Base-by-base conservation (phyloP, 495 filamentous ascomycete species). In the Evernia prunastri region DNA sequence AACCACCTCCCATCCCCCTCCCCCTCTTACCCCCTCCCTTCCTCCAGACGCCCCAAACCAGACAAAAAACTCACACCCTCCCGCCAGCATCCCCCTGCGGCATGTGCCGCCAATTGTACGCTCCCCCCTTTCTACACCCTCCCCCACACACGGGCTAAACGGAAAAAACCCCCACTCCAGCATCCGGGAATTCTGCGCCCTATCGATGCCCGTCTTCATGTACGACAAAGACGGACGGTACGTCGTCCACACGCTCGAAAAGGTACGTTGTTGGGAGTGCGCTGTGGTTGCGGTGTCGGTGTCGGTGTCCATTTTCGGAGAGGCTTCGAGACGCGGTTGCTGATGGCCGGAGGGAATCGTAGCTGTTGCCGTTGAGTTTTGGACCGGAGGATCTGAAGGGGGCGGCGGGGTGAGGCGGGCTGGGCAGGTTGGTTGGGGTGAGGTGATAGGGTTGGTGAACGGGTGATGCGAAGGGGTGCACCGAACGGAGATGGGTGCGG, bases 201-300 rank as follows among this genome's bases (percentile, higher is more conserved):
- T 85, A 20, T 76, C 78, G 0, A 84, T 82, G 58, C 93, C 91
- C 0, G 81, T 97, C n/a, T 87, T 96, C 70, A 93, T 98, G 94
- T 92, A 91, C 73, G 91, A 92, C 71, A 86, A 81, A 60, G 79
- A 89, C 51, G 86, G 84, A 6, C 78, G 84, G 35, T 89, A 81
- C 66, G 79, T 81, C 12, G 82, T 92, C n/a, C 84, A 81, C 78
- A 90, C 82, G 47, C 79, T 97, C 65, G 85, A 83, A 58, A 82
- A 91, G 81, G 88, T 90, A 77, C 66, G 79, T 74, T 33, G 17
- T 39, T 53, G 47, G 23, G 37, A 39, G n/a, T 20, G n/a, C 10
- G 0, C 0, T n/a, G n/a, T n/a, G n/a, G n/a, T n/a, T n/a, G n/a
- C n/a, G n/a, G n/a, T n/a, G n/a, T n/a, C n/a, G n/a, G n/a, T n/a